These are phyloP conservation scores for Camelina hispida DNA, from an alignment of 345 rosid species.

Conservation along the genomic window DNA sequence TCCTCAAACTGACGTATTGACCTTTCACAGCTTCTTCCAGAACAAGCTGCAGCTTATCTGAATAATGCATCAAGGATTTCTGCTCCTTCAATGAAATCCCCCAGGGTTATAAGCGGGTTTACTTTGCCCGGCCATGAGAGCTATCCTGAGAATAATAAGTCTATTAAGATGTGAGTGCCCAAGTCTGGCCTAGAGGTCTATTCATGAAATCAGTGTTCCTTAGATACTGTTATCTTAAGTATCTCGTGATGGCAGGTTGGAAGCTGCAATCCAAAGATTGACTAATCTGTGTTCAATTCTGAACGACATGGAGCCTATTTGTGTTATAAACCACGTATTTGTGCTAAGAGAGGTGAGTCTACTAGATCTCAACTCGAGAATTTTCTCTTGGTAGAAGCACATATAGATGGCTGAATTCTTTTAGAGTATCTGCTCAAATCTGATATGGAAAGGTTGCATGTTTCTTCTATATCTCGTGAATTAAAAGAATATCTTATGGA, in stretches of 20 bases:
- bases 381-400: constrained; percentile 2
- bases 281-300: constrained; percentile 90
- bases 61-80: constrained; percentile 71
- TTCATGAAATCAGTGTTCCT: background rate
- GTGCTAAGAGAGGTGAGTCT: constrained; percentile 91
- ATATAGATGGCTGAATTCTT: constrained; percentile 3
- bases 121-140: constrained; percentile 98
- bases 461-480: background rate
- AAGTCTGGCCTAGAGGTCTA: constrained; percentile 5
- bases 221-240: constrained; percentile 21
- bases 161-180: constrained; percentile 82
- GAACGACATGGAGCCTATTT: constrained; percentile 99
- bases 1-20: constrained; percentile 40
- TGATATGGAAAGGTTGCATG: constrained; percentile 21
- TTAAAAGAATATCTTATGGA: background rate
- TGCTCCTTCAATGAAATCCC: constrained; percentile 76
- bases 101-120: constrained; percentile 67
- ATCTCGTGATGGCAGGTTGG: constrained; percentile 72
- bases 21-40: constrained; percentile 89
- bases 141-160: constrained; percentile 86
- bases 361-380: constrained; percentile 10
- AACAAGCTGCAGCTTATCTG: constrained; percentile 93
- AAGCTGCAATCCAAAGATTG: constrained; percentile 99
- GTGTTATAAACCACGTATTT: constrained; percentile 95
- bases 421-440: background rate